phyloP scores from a whole-genome alignment of 1,284 basidiomycete genomes.

The Dichomitus squalens region DNA sequence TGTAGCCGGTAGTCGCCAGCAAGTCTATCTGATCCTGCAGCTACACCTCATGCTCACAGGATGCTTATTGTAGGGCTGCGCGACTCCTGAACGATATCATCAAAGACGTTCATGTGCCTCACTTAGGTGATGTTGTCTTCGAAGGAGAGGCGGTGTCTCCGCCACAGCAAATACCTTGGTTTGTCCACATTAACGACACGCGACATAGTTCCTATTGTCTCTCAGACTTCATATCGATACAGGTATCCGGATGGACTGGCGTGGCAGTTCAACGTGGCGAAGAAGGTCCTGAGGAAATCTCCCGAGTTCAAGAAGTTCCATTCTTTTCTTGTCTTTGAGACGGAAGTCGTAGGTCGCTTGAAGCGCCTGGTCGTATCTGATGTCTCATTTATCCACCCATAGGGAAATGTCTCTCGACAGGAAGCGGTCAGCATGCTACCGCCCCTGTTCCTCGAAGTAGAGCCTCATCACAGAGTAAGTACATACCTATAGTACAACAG shows the following conservation, averaged over 20 bases:
- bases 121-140: slow-evolving; percentile 74
- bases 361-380: background rate
- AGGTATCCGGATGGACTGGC: slow-evolving; percentile 95
- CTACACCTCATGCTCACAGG: background rate
- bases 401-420: slow-evolving; percentile 96
- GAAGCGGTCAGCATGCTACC: slow-evolving; percentile 99
- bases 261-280: slow-evolving; percentile 95
- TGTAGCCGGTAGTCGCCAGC: slow-evolving; percentile 88
- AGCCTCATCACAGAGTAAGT: slow-evolving; percentile 83
- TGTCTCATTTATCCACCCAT: background rate
- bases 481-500: background rate
- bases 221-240: slow-evolving; percentile 2
- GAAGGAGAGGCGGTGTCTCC: slow-evolving; percentile 79
- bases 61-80: slow-evolving; percentile 55
- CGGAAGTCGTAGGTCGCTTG: slow-evolving; percentile 77
- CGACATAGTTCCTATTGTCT: background rate
- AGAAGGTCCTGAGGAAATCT: slow-evolving; percentile 86
- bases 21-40: slow-evolving; percentile 33
- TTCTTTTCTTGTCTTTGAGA: slow-evolving; percentile 96
- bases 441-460: slow-evolving; percentile 92
- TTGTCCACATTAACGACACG: slow-evolving; percentile 22
- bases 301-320: slow-evolving; percentile 98
- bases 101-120: slow-evolving; percentile 78
- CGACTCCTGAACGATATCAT: slow-evolving; percentile 75
- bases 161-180: slow-evolving; percentile 89